Conservation (phyloP, 345 rosid species). For the Euphorbia tirucalli region DNA sequence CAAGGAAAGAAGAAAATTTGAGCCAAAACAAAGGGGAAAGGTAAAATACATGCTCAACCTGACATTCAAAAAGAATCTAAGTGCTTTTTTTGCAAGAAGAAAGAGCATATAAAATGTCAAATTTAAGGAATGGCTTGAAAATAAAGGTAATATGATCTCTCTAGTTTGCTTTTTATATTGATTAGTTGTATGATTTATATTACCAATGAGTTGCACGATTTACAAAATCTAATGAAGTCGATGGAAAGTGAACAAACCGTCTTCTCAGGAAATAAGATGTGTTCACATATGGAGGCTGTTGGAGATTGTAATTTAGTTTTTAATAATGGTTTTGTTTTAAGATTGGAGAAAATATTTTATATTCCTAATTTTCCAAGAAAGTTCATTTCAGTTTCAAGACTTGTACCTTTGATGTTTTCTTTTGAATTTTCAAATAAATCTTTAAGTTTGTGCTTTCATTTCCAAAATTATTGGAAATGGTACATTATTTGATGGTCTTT, state of each 20-base stretch:
- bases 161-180: too few species aligned
- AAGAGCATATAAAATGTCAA: background rate
- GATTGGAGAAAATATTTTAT: constrained; percentile 13
- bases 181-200: too few species aligned
- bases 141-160: background rate
- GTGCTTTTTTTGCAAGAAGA: background rate
- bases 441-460: too few species aligned
- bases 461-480: constrained; percentile 3
- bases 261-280: background rate
- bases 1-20: too few species aligned
- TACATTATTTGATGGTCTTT: background rate
- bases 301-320: background rate
- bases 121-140: background rate
- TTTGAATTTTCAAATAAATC: too few species aligned
- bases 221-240: background rate
- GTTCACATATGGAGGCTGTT: constrained; percentile 5
- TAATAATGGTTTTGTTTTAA: constrained; percentile 1
- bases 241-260: constrained; percentile 3
- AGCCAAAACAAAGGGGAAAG: too few species aligned
- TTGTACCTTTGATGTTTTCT: too few species aligned
- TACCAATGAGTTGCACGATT: too few species aligned
- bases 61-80: too few species aligned
- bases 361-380: constrained; percentile 7
- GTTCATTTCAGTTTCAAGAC: too few species aligned
- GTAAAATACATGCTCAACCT: too few species aligned